Conservation (phyloP, 2,329 filamentous ascomycete genomes). For the Fusarium sambucinum region DNA sequence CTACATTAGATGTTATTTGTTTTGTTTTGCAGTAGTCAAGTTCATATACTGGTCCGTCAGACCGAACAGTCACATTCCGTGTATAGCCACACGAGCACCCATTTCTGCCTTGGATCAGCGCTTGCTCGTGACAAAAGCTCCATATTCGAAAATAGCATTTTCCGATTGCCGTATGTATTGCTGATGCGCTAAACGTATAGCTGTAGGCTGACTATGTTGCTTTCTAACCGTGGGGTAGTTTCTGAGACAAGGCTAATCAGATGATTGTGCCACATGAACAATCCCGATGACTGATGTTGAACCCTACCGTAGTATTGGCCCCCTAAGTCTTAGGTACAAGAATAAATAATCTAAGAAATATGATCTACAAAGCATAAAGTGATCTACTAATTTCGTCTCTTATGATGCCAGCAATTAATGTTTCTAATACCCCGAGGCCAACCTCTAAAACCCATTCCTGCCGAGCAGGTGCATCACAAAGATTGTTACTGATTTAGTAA, state of each 20-base stretch:
- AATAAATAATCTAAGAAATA: too few relatives aligned
- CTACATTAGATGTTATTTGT: slow-evolving; percentile 1
- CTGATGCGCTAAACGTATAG: slow-evolving; percentile 16
- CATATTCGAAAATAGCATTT: neutral
- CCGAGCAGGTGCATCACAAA: neutral
- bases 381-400: too few relatives aligned
- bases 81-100: slow-evolving; percentile 25
- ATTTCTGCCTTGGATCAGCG: slow-evolving; percentile 31
- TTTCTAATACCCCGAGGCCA: neutral
- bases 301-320: neutral
- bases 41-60: neutral
- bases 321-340: too few relatives aligned
- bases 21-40: neutral
- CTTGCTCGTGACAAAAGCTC: slow-evolving; percentile 31
- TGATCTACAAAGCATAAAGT: too few relatives aligned
- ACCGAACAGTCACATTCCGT: slow-evolving; percentile 18
- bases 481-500: too few relatives aligned
- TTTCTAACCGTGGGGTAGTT: slow-evolving; percentile 19
- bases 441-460: neutral
- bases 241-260: slow-evolving; percentile 39
- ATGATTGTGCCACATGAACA: slow-evolving; percentile 41
- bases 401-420: too few relatives aligned
- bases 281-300: slow-evolving; percentile 21
- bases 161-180: slow-evolving; percentile 12
- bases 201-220: slow-evolving; percentile 29